Evolutionary conservation across 306 rosid species (phyloP), one percentile per base, ranked within the genome.

Genomic region (Glycine soja): DNA sequence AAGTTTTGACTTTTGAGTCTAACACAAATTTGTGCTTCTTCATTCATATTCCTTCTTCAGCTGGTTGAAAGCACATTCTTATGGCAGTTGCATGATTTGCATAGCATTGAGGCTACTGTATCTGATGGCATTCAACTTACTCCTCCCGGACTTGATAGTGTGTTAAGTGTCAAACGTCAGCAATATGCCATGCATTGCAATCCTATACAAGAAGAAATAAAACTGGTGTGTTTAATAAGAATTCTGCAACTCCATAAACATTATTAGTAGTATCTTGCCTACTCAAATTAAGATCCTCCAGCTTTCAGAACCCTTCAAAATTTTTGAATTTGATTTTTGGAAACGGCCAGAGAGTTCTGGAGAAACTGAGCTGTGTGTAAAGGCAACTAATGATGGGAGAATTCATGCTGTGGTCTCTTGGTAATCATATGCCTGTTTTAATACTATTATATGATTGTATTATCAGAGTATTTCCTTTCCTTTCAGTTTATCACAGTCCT

Each of bases 251-350:
- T 80, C 73, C 48, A 24, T 84, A 40, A 57, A 83, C 75, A 24
- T 66, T 78, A 15, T 74, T 65, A 15, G 53, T 18, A 69, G 80
- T 83, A 80, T 83, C 61, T 76, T 84, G 74, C 72, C 87, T 84
- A 84, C 91, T 92, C 80, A 80, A 86, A 69, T 82, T 81, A 78
- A 86, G 82, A 84, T 88, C 80, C 85, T 90, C 90, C 94, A 95
- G 97, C 95, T 95, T 86, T 95, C 99, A 79, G 94, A 95, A 86
- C 97, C 99, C 86, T 95, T 93, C 99, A 92, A 88, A 90, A 88
- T 93, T 74, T 95, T 95, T 88, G 97, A 95, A 89, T 93, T 95
- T 91, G 95, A 95, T 86, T 95, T 95, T 91, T 91, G 89, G 92
- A 93, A 90, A 93, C 92, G 99, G 87, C 99, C 99, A 87, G 94